Conservation (phyloP, 371 early-diverging fungal genomes). For the Coemansia sp. region DNA sequence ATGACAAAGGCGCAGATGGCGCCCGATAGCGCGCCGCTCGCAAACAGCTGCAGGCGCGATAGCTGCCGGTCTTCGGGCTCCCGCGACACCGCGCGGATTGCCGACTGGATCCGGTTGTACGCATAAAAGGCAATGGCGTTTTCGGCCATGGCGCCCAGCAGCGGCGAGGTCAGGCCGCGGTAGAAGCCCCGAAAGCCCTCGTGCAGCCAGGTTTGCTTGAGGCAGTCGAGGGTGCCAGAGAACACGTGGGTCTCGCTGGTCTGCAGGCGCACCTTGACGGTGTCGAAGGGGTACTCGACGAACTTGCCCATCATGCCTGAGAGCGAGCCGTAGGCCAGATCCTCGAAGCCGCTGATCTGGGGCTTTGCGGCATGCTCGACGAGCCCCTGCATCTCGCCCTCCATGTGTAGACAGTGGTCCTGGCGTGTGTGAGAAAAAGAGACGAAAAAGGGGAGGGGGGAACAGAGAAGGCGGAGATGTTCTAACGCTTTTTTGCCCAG, state of each 20-base stretch:
- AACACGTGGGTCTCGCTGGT: conserved; percentile 69
- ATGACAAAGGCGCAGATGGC: conserved; percentile 82
- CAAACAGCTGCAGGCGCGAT: conserved; percentile 66
- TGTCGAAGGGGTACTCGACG: conserved; percentile 96
- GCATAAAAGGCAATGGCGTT: conserved; percentile 89
- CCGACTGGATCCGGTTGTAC: conserved; percentile 78
- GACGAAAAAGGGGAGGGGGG: background rate
- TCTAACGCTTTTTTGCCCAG: too few relatives aligned
- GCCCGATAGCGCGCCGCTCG: conserved; percentile 86
- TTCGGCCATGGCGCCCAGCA: conserved; percentile 92
- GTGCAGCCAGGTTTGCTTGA: conserved; percentile 63
- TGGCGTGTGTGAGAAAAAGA: background rate
- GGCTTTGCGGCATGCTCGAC: conserved; percentile 8
- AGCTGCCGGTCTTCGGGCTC: conserved; percentile 50
- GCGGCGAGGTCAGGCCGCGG: conserved; percentile 87
- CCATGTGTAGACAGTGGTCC: conserved; percentile 1
- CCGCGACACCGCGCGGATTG: conserved; percentile 29
- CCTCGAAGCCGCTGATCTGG: conserved; percentile 26
- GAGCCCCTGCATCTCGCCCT: conserved; percentile 4
- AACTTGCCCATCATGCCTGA: conserved; percentile 91
- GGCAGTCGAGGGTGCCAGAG: conserved; percentile 82
- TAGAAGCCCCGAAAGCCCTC: conserved; percentile 82
- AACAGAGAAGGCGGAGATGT: background rate
- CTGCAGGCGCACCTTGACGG: conserved; percentile 94
- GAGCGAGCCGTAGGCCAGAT: conserved; percentile 57